Percentiles rank a stretch among this genome's conserved stretches.
Conservation (phyloP, 257 asterid genomes). For the Knoxia roxburghii region DNA sequence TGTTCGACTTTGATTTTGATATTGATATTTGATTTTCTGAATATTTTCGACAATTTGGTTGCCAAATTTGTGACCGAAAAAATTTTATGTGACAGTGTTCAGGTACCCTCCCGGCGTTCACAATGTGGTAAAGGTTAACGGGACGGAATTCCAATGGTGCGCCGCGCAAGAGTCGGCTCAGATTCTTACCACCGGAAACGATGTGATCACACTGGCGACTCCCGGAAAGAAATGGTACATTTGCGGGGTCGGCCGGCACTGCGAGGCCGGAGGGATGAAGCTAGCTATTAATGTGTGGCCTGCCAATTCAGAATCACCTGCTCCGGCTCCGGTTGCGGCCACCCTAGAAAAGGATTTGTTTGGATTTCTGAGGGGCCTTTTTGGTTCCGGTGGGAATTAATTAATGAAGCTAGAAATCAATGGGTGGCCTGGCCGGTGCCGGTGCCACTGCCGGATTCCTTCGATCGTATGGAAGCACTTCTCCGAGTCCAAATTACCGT, state of each 20-base stretch:
- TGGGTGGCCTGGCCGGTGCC: too few species aligned
- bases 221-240: slow-evolving; percentile 43
- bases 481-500: too few species aligned
- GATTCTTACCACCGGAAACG: slow-evolving; percentile 16
- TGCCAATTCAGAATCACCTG: neutral
- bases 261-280: slow-evolving; percentile 31
- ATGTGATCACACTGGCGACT: slow-evolving; percentile 16
- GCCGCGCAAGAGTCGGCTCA: slow-evolving; percentile 1
- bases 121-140: slow-evolving; percentile 32
- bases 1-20: too few species aligned
- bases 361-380: too few species aligned
- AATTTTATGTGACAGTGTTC: slow-evolving; percentile 21
- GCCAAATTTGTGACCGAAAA: too few species aligned
- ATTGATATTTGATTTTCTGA: too few species aligned
- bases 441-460: too few species aligned
- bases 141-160: slow-evolving; percentile 28
- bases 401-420: too few species aligned
- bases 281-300: slow-evolving; percentile 29
- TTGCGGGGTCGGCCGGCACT: slow-evolving; percentile 21
- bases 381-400: too few species aligned
- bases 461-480: too few species aligned
- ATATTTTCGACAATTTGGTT: too few species aligned
- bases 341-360: neutral
- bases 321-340: slow-evolving; percentile 8
- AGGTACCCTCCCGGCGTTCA: slow-evolving; percentile 16